Base-by-base conservation (phyloP, 1,139 yeast genomes). In the Pichia sp. region DNA sequence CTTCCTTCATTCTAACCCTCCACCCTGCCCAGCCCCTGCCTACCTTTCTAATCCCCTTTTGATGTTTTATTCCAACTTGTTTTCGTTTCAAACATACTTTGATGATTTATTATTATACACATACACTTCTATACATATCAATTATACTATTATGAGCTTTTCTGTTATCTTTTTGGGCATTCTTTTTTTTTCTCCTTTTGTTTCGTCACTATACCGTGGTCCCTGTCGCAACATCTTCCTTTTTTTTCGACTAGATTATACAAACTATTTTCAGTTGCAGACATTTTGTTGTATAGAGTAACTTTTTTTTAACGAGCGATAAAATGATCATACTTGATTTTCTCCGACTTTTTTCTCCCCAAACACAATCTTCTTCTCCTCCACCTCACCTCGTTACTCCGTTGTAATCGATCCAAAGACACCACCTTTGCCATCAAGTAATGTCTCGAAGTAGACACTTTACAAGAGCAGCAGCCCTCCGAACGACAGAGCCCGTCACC, bases 371-470 rank as follows among this genome's bases (percentile, higher is more conserved):
- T n/a, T n/a, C n/a, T n/a, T n/a, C n/a, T n/a, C n/a, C n/a, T n/a
- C n/a, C n/a, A n/a, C n/a, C n/a, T n/a, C n/a, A n/a, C n/a, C n/a
- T n/a, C n/a, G n/a, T n/a, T n/a, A n/a, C n/a, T n/a, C n/a, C n/a
- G n/a, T n/a, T n/a, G n/a, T n/a, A n/a, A n/a, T n/a, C n/a, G n/a
- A n/a, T n/a, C n/a, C n/a, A n/a, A n/a, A 31, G 16, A 6, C 34
- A 30, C 34, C n/a, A 6, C n/a, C 10, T 31, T 16, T 7, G 36
- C 36, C 13, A 31, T 12, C 36, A 5, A 18, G 21, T 4, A 10
- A 51, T 51, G 54, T 48, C 51, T 13, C 48, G 34, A 9, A 52
- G 55, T 37, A 46, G 41, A 22, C 48, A 52, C 40, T 52, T 52
- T 10, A 23, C 26, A 5, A 41, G 39, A 7, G 9, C 47, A 13